These are phyloP conservation scores for Cercospora zeina DNA, from an alignment of 2,329 filamentous ascomycete species.

Conservation along the genomic window DNA sequence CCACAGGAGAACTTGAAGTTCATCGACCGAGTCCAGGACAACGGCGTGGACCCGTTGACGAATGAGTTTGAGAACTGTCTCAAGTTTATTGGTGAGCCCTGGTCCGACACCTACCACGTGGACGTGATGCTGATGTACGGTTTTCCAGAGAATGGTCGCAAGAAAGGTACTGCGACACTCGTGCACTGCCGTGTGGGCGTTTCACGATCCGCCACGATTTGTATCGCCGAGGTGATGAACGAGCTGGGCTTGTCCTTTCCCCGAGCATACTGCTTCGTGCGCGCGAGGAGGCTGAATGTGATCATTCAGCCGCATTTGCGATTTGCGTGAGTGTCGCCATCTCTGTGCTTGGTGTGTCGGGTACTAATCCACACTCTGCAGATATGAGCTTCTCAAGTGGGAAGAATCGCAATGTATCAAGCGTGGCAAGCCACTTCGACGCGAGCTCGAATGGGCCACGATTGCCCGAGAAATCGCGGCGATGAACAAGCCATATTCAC, in stretches of 20 bases:
- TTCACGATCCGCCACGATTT: slow-evolving; percentile 92
- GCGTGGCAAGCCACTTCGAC: slow-evolving; percentile 57
- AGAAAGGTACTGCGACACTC: slow-evolving; percentile 76
- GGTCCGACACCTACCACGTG: background rate
- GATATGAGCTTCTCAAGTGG: slow-evolving; percentile 89
- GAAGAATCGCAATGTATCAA: slow-evolving; percentile 72
- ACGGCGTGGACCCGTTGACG: slow-evolving; percentile 89
- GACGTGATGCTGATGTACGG: slow-evolving; percentile 1
- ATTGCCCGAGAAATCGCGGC: slow-evolving; percentile 86
- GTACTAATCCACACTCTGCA: slow-evolving; percentile 33
- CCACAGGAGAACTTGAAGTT: slow-evolving; percentile 74
- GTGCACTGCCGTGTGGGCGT: slow-evolving; percentile 97
- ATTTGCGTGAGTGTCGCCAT: slow-evolving; percentile 64
- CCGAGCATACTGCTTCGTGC: slow-evolving; percentile 92
- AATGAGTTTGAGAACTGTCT: slow-evolving; percentile 83
- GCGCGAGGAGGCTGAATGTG: slow-evolving; percentile 87
- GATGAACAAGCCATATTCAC: slow-evolving; percentile 92
- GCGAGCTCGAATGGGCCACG: slow-evolving; percentile 89
- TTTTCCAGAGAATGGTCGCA: slow-evolving; percentile 70
- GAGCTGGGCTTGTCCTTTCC: slow-evolving; percentile 78
- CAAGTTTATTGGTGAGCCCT: slow-evolving; percentile 79
- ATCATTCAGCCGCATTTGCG: slow-evolving; percentile 96
- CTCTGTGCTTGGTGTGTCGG: background rate
- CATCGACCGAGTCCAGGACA: slow-evolving; percentile 88
- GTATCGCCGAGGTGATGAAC: slow-evolving; percentile 98